A percentile compares a stretch with the other conserved stretches of the same genome.
These are phyloP conservation scores for Orbilia brochopaga DNA, from an alignment of 2,329 filamentous ascomycete genomes.

Conservation along the genomic window DNA sequence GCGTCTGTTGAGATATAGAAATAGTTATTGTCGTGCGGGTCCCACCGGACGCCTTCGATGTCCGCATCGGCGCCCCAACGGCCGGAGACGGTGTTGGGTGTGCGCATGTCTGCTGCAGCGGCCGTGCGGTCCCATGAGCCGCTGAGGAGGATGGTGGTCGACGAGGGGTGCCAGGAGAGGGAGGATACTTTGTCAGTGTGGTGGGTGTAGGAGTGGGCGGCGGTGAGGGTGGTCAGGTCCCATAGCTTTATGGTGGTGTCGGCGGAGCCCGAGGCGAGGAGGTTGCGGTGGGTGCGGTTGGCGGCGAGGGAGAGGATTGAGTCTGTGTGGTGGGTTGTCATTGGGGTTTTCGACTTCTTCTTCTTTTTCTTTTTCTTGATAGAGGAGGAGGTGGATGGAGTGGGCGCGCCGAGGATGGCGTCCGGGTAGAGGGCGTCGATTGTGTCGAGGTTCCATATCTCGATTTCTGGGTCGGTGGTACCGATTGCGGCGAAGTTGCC, in stretches of 20 bases:
- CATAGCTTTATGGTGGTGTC: conserved; percentile 98
- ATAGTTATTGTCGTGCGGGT: conserved; percentile 87
- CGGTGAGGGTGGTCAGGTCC: conserved; percentile 90
- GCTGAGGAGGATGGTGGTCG: conserved; percentile 86
- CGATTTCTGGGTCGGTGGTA: conserved; percentile 97
- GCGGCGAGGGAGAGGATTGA: conserved; percentile 88
- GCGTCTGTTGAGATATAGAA: conserved; percentile 96
- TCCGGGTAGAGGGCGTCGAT: conserved; percentile 99
- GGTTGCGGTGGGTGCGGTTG: conserved; percentile 90
- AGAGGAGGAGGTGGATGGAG: conserved; percentile 62
- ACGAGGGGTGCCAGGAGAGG: conserved; percentile 85
- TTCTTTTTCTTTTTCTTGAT: conserved; percentile 71
- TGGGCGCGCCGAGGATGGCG: conserved; percentile 81
- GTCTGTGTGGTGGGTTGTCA: conserved; percentile 79
- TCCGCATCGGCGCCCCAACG: conserved; percentile 95
- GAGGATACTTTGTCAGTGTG: conserved; percentile 93
- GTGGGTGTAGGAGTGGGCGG: conserved; percentile 93
- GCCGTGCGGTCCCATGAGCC: conserved; percentile 95
- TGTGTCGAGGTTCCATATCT: conserved; percentile 96
- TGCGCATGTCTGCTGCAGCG: conserved; percentile 94
- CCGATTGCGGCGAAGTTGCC: conserved; percentile 95
- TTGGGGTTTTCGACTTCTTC: conserved; percentile 86
- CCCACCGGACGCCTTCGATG: conserved; percentile 90
- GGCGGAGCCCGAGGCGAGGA: conserved; percentile 91
- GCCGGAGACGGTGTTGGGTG: conserved; percentile 75